Conservation (phyloP, 495 filamentous ascomycete genomes). For the Penicillium turbatum region DNA sequence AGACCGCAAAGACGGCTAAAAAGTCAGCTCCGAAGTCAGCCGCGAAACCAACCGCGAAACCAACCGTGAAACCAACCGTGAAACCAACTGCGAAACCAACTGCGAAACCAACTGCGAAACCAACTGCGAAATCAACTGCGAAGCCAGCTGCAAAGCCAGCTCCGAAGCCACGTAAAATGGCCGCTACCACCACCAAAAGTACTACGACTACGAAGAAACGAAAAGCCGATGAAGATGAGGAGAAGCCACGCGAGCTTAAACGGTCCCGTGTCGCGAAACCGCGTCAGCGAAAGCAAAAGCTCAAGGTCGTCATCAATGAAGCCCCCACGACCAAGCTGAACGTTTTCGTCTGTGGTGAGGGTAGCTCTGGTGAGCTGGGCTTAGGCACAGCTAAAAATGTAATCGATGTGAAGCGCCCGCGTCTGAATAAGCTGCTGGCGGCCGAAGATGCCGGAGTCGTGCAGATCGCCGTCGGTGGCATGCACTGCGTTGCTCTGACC, state of each 20-base stretch:
- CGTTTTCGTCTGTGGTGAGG: slow-evolving; percentile 66
- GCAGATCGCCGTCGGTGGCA: slow-evolving; percentile 58
- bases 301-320: slow-evolving; percentile 41
- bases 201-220: slow-evolving; percentile 36
- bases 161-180: slow-evolving; percentile 9
- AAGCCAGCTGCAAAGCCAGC: slow-evolving; percentile 8
- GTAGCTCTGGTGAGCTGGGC: slow-evolving; percentile 63
- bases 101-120: slow-evolving; percentile 12
- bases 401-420: slow-evolving; percentile 64
- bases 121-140: slow-evolving; percentile 10
- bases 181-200: slow-evolving; percentile 11
- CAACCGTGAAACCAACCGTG: slow-evolving; percentile 7
- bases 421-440: slow-evolving; percentile 54
- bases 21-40: neutral
- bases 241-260: slow-evolving; percentile 24
- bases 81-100: slow-evolving; percentile 2
- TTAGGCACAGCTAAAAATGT: slow-evolving; percentile 57
- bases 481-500: slow-evolving; percentile 60
- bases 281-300: slow-evolving; percentile 22
- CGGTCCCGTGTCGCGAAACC: slow-evolving; percentile 16
- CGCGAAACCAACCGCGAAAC: slow-evolving; percentile 13
- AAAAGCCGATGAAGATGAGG: slow-evolving; percentile 33
- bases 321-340: slow-evolving; percentile 49
- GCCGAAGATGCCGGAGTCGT: slow-evolving; percentile 60
- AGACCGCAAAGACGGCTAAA: neutral